Evolutionary conservation across 257 asterid genomes (phyloP).

Genomic region (Jacaranda copaia): DNA sequence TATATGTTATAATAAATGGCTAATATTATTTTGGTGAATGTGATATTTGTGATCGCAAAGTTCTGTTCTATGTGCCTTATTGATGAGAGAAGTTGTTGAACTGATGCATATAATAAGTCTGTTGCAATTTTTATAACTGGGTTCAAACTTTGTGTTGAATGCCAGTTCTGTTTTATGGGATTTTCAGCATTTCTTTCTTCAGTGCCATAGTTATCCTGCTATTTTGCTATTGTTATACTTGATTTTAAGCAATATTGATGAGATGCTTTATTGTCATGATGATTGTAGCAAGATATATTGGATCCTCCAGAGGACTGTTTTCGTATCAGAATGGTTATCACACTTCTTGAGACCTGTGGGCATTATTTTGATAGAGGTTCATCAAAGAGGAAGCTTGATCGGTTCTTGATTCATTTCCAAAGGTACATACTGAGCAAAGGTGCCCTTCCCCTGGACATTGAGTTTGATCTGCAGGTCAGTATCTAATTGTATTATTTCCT

Average conservation of each 20-base stretch:
- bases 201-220: too few species aligned
- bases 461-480: constrained; percentile 98
- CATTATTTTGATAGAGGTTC: constrained; percentile 99
- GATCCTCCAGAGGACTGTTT: constrained; percentile 98
- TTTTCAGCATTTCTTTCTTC: too few species aligned
- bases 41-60: background rate
- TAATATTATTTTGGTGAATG: constrained; percentile 10
- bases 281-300: constrained; percentile 78
- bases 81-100: background rate
- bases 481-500: constrained; percentile 14
- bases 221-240: background rate
- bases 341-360: constrained; percentile 98
- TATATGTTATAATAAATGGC: constrained; percentile 11
- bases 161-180: too few species aligned
- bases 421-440: constrained; percentile 87
- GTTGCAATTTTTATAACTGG: background rate
- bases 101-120: background rate
- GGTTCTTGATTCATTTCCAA: constrained; percentile 93
- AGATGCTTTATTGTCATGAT: constrained; percentile 42
- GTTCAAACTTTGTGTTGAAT: too few species aligned
- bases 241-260: constrained; percentile 34
- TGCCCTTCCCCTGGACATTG: constrained; percentile 89
- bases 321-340: constrained; percentile 91
- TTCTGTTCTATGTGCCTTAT: constrained; percentile 7
- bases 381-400: constrained; percentile 95